Evolutionary conservation across 2,329 filamentous ascomycete genomes (phyloP).

Genomic region (Penicillium psychrosexuale): DNA sequence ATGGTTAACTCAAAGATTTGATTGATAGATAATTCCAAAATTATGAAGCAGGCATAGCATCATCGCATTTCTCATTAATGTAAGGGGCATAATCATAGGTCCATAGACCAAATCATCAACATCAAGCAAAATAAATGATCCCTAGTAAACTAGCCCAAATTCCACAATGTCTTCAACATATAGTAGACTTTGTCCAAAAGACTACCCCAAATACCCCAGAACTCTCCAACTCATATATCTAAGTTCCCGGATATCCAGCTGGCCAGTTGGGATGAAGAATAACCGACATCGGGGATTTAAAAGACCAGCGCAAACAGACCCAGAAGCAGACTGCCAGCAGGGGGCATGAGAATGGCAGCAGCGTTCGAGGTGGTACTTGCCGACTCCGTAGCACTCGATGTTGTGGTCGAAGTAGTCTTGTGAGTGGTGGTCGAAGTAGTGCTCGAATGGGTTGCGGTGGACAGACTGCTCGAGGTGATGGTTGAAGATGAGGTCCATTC

Average conservation of each 20-base stretch:
- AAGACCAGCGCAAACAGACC: conserved; percentile 27
- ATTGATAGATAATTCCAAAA: neutral
- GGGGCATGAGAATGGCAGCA: conserved; percentile 25
- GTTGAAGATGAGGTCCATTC: conserved; percentile 7
- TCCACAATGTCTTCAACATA: no score
- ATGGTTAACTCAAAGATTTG: neutral
- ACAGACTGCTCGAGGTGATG: conserved; percentile 5
- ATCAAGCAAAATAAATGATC: conserved; percentile 1
- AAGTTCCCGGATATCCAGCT: neutral
- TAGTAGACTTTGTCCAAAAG: no score
- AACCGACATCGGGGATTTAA: conserved; percentile 9
- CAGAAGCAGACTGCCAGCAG: conserved; percentile 30
- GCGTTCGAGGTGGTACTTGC: conserved; percentile 24
- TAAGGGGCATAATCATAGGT: conserved; percentile 3
- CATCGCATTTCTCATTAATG: conserved; percentile 14
- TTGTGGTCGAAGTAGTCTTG: conserved; percentile 15
- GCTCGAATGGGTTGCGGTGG: conserved; percentile 18
- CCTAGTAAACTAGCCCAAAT: neutral
- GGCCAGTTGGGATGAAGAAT: neutral
- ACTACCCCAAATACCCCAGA: neutral
- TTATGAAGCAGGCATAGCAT: conserved; percentile 1
- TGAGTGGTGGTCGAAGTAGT: conserved; percentile 20
- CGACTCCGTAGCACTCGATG: conserved; percentile 23
- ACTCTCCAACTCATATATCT: neutral
- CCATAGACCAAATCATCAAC: conserved; percentile 6